A percentile compares a stretch with the other conserved stretches of the same genome.
phyloP scores from a whole-genome alignment of 2,329 filamentous ascomycete genomes.

The Botrytis porri region DNA sequence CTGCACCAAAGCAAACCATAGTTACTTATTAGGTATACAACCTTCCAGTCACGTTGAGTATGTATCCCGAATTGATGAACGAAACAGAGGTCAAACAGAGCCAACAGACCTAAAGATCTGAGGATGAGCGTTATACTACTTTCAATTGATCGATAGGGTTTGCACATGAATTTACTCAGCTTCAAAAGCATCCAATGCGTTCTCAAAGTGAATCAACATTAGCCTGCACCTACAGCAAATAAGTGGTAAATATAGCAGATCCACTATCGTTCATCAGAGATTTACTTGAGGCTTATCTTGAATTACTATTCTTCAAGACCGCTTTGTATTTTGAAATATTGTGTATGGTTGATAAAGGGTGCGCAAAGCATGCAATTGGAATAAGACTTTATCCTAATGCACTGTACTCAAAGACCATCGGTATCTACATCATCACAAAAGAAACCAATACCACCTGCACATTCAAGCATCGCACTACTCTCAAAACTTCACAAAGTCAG shows the following conservation, averaged over 20 bases:
- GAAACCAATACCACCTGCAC: too few relatives aligned
- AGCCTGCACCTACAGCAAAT: neutral
- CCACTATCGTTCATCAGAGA: neutral
- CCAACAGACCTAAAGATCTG: accelerated
- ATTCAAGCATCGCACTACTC: neutral
- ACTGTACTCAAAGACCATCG: neutral
- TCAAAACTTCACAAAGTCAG: neutral
- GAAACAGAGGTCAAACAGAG: neutral
- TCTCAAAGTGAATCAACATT: neutral
- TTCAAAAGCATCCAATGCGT: neutral
- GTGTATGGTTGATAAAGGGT: neutral
- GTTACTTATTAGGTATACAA: too few relatives aligned
- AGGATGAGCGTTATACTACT: neutral
- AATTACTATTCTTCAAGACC: neutral
- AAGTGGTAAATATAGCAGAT: neutral
- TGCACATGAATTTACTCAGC: neutral
- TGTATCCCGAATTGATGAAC: too few relatives aligned
- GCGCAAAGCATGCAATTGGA: neutral
- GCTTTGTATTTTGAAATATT: neutral
- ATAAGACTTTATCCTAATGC: too few relatives aligned
- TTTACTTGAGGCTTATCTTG: neutral
- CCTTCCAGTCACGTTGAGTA: neutral
- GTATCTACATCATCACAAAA: neutral
- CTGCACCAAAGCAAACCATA: neutral
- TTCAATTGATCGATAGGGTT: neutral